Evolutionary conservation across 2,329 filamentous ascomycete species (phyloP).

Genomic region (Lachnellula cervina): DNA sequence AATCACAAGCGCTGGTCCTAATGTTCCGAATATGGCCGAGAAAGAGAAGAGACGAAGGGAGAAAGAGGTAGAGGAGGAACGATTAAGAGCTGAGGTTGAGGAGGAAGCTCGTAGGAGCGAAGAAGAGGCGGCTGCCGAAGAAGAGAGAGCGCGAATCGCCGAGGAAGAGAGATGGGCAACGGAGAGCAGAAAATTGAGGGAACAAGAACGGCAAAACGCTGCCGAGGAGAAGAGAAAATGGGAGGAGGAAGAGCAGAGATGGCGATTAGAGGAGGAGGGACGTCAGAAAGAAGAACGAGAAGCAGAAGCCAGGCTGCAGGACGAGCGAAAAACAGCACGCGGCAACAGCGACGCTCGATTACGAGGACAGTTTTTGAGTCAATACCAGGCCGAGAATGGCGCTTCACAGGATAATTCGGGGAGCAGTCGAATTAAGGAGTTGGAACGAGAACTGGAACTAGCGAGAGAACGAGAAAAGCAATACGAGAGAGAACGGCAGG

Average conservation of each 20-base stretch:
- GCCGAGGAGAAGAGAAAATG: conserved; percentile 68
- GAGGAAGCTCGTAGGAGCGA: conserved; percentile 45
- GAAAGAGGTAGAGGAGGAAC: conserved; percentile 54
- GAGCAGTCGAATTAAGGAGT: conserved; percentile 66
- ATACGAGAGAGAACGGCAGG: conserved; percentile 57
- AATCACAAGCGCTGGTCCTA: conserved; percentile 77
- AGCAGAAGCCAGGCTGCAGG: conserved; percentile 60
- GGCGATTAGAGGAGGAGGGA: conserved; percentile 71
- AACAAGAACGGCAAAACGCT: conserved; percentile 53
- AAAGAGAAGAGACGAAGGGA: conserved; percentile 67
- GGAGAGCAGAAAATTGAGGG: conserved; percentile 55
- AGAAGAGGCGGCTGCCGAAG: conserved; percentile 50
- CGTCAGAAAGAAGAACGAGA: conserved; percentile 69
- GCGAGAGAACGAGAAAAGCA: conserved; percentile 62
- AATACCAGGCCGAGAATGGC: conserved; percentile 72
- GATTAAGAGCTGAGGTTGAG: conserved; percentile 49
- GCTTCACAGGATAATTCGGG: conserved; percentile 43
- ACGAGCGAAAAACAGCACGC: conserved; percentile 59
- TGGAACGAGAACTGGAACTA: conserved; percentile 68
- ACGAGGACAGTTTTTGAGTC: conserved; percentile 78
- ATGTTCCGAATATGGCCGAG: conserved; percentile 75
- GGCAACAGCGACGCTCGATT: conserved; percentile 62
- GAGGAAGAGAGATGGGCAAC: conserved; percentile 66
- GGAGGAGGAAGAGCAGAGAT: conserved; percentile 72
- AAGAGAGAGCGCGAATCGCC: conserved; percentile 54